Conservation (phyloP, 352 stramenopile species). For the Globisporangium carolinianum region DNA sequence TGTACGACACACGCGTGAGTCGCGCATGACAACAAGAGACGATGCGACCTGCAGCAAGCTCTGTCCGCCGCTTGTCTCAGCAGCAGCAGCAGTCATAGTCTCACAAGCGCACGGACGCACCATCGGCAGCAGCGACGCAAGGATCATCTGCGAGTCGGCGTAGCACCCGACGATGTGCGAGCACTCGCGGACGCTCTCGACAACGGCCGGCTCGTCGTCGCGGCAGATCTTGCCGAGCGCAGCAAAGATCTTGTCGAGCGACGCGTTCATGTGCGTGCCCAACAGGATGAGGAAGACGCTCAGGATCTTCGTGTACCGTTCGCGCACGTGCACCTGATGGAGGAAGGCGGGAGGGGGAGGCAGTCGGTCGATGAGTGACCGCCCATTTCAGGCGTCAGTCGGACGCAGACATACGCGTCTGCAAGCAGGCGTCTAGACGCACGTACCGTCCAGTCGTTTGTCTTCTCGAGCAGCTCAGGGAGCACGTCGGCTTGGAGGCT, state of each 20-base stretch:
- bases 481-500: conserved; percentile 46
- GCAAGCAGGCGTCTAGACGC: not conserved
- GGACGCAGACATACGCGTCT: not conserved
- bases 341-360: no score
- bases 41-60: no score
- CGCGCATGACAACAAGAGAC: not conserved
- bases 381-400: not conserved
- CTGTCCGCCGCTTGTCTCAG: no score
- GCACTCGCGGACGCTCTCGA: conserved; percentile 56
- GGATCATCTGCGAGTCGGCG: conserved; percentile 64
- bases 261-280: conserved; percentile 60
- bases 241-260: conserved; percentile 66
- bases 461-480: conserved; percentile 57
- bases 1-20: not conserved
- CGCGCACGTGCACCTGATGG: conserved; percentile 49
- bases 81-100: no score
- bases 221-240: conserved; percentile 67
- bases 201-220: conserved; percentile 61
- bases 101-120: conserved; percentile 9
- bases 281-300: conserved; percentile 61
- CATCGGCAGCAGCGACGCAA: conserved; percentile 69
- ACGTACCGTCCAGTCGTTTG: conserved; percentile 63
- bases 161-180: conserved; percentile 61
- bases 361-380: not conserved
- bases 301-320: conserved; percentile 66